Evolutionary conservation across 768 basidiomycete species (phyloP).

Genomic region (Hygrocybe coccinea): DNA sequence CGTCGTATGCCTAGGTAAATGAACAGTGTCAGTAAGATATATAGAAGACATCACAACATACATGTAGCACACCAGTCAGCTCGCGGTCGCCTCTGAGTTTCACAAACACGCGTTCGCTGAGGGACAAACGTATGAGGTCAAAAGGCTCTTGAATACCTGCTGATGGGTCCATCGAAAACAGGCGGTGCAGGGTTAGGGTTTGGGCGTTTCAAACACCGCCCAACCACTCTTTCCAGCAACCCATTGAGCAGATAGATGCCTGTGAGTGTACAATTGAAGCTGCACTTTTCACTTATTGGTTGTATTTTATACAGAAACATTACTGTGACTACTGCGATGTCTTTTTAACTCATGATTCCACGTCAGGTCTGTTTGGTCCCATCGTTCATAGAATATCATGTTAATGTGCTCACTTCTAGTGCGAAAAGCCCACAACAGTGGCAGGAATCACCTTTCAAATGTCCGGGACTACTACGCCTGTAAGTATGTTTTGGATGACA

Average conservation of each 20-base stretch:
- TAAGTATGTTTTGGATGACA: conserved; percentile 23
- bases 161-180: conserved; percentile 56
- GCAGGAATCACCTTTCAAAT: conserved; percentile 93
- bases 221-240: background rate
- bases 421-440: conserved; percentile 96
- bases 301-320: conserved; percentile 63
- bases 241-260: background rate
- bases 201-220: conserved; percentile 27
- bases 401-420: conserved; percentile 42
- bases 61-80: conserved; percentile 87
- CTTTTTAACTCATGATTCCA: conserved; percentile 89
- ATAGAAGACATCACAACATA: conserved; percentile 37
- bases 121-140: conserved; percentile 91
- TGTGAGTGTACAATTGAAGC: background rate
- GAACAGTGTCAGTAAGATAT: conserved; percentile 10
- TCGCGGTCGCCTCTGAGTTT: conserved; percentile 95
- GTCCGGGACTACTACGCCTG: conserved; percentile 97
- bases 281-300: conserved; percentile 4
- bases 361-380: conserved; percentile 58
- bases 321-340: conserved; percentile 95
- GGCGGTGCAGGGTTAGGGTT: conserved; percentile 19
- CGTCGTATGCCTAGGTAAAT: conserved; percentile 84
- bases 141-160: conserved; percentile 91
- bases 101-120: conserved; percentile 97
- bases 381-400: background rate